A percentile compares a stretch with the other conserved stretches of the same genome.
Conservation (phyloP, 306 rosid species). For the Styphnolobium japonicum region DNA sequence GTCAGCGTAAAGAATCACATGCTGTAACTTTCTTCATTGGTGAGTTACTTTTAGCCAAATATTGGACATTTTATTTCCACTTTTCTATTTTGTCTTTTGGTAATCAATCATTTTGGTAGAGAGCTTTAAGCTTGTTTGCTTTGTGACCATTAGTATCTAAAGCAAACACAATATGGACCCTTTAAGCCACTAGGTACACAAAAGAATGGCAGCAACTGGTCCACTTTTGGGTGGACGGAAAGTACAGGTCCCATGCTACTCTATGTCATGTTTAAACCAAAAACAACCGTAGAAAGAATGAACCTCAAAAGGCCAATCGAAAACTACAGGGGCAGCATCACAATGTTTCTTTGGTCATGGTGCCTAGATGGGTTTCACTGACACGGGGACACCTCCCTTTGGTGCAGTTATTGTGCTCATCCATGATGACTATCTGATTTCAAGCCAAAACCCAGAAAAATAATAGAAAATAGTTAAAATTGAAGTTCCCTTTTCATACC, state of each 20-base stretch:
- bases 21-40: conserved; percentile 88
- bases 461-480: not conserved
- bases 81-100: conserved; percentile 23
- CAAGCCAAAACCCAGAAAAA: not conserved
- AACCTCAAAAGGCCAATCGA: conserved; percentile 33
- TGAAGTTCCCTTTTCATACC: not conserved
- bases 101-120: conserved; percentile 32
- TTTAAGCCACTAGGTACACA: conserved; percentile 49
- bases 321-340: conserved; percentile 19
- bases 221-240: conserved; percentile 47
- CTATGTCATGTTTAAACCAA: conserved; percentile 30
- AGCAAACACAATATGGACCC: conserved; percentile 44
- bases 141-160: conserved; percentile 46
- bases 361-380: conserved; percentile 21
- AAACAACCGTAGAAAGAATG: conserved; percentile 25
- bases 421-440: not conserved
- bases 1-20: conserved; percentile 77
- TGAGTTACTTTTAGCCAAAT: conserved; percentile 40
- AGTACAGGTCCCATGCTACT: conserved; percentile 46
- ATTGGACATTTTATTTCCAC: not conserved
- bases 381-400: conserved; percentile 23
- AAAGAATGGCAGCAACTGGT: conserved; percentile 38
- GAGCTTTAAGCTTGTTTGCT: conserved; percentile 41
- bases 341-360: conserved; percentile 34
- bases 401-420: not conserved